Base-by-base conservation (phyloP, 192 early-diverging fungal species). In the Rhizophagus sp. region DNA sequence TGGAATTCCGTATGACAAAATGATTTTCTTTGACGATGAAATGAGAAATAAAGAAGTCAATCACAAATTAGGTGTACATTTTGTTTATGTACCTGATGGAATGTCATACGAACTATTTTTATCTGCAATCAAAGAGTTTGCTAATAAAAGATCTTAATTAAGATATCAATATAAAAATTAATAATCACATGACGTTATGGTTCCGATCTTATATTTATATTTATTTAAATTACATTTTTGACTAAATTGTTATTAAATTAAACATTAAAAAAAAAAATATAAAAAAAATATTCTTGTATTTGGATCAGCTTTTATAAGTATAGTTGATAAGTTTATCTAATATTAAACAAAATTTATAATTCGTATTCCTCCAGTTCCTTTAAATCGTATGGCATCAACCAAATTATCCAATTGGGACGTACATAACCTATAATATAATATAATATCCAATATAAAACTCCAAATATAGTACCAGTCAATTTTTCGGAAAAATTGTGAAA, bases 401-500 rank as follows among this genome's bases (percentile, higher is more conserved):
- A 4, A 7, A 72, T 39, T 41, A 39, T 25, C 17, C 9, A 4
- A 7, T 19, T 44, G 0, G 39, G 8, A 9, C 5, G 39, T 15
- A 36, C 22, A 49, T 41, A 72, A 17, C 7, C 49, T 8, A 72
- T 72, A 39, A 10, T 25, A 12, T 4, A 3, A 44, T 72, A 72
- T 24, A 72, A 3, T 47, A 2, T 6, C 94, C 95, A 97, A 85
- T 88, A 95, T 24, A 88, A 81, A 19, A 92, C 33, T 34, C 94
- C 94, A 75, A 92, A 88, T 27, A 91, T 66, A 9, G 88, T 84
- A 13, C 96, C 96, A 2, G 90, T 85, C 24, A 93, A 13, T 61
- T 92, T 88, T 83, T 97, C 96, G 3, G 63, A 73, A 44, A 88
- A 69, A 61, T 87, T 87, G 81, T 97, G 96, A 83, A 94, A 96